Evolutionary conservation across 306 rosid species (phyloP).

Genomic region (Prinsepia uniflora): DNA sequence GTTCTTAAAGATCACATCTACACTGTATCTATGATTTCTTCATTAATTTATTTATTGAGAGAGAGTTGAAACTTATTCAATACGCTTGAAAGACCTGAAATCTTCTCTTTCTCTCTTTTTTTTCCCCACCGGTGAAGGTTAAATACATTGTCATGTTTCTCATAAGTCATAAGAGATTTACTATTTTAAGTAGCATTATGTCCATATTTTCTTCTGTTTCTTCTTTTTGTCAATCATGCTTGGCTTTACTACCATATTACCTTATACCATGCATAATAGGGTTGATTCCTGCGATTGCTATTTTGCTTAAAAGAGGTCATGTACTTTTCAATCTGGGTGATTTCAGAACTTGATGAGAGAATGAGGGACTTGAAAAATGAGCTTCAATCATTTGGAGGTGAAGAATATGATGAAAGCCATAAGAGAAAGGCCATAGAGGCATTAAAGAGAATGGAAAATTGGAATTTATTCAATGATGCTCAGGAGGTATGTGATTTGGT

Average conservation of each 20-base stretch:
- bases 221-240: neutral
- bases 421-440: constrained; percentile 85
- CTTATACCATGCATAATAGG: neutral
- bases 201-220: neutral
- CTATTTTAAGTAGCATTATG: neutral
- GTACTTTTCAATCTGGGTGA: constrained; percentile 21
- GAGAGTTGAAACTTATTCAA: neutral
- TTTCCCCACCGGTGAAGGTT: neutral
- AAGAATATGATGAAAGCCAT: constrained; percentile 78
- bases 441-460: constrained; percentile 87
- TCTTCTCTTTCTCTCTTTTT: neutral
- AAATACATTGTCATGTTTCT: neutral
- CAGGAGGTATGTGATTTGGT: constrained; percentile 50
- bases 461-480: constrained; percentile 89
- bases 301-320: neutral
- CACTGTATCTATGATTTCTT: neutral
- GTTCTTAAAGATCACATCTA: neutral
- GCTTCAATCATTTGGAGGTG: constrained; percentile 88
- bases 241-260: neutral
- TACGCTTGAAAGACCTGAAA: neutral
- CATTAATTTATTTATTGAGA: neutral
- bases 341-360: constrained; percentile 90
- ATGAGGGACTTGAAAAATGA: constrained; percentile 94
- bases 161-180: neutral
- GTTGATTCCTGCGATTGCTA: constrained; percentile 3